Percentiles rank a stretch among this genome's conserved stretches.
Evolutionary conservation across 805 yeast genomes (phyloP).

Genomic region (Candida easanensis): DNA sequence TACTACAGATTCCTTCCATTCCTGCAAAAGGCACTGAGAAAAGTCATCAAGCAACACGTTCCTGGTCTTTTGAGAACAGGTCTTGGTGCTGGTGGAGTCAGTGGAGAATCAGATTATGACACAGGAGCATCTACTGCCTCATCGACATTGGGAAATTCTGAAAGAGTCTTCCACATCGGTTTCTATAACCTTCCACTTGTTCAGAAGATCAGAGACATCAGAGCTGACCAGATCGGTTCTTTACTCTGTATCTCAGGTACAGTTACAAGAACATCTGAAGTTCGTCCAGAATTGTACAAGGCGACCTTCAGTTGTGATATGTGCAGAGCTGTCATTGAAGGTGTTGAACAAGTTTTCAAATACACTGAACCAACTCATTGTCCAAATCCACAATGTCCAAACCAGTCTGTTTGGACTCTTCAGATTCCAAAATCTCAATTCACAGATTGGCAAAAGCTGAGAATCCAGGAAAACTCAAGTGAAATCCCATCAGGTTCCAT

Average conservation of each 20-base stretch:
- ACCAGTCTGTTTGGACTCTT: slow-evolving; percentile 82
- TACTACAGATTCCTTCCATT: slow-evolving; percentile 91
- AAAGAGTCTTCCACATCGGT: slow-evolving; percentile 83
- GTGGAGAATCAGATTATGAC: slow-evolving; percentile 25
- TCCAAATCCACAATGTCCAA: slow-evolving; percentile 82
- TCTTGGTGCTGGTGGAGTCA: slow-evolving; percentile 23
- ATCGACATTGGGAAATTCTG: slow-evolving; percentile 49
- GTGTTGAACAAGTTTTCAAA: slow-evolving; percentile 88
- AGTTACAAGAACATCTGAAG: slow-evolving; percentile 93
- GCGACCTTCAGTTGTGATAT: slow-evolving; percentile 88
- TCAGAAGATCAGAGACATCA: slow-evolving; percentile 82
- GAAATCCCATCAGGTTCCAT: slow-evolving; percentile 98
- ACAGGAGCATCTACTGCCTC: slow-evolving; percentile 34
- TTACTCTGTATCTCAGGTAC: slow-evolving; percentile 88
- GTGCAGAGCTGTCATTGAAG: slow-evolving; percentile 81
- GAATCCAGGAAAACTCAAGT: slow-evolving; percentile 93
- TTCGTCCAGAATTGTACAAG: slow-evolving; percentile 86
- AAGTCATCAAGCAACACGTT: slow-evolving; percentile 68
- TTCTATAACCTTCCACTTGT: slow-evolving; percentile 82
- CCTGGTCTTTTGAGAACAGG: slow-evolving; percentile 62
- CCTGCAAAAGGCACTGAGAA: slow-evolving; percentile 68
- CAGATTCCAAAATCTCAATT: slow-evolving; percentile 82
- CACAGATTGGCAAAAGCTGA: slow-evolving; percentile 93
- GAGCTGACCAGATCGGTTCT: slow-evolving; percentile 86
- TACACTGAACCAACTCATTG: slow-evolving; percentile 95